A percentile compares a stretch with the other conserved stretches of the same genome.
Evolutionary conservation across 2,329 filamentous ascomycete genomes (phyloP).

Genomic region (Cucurbitaria berberidis): DNA sequence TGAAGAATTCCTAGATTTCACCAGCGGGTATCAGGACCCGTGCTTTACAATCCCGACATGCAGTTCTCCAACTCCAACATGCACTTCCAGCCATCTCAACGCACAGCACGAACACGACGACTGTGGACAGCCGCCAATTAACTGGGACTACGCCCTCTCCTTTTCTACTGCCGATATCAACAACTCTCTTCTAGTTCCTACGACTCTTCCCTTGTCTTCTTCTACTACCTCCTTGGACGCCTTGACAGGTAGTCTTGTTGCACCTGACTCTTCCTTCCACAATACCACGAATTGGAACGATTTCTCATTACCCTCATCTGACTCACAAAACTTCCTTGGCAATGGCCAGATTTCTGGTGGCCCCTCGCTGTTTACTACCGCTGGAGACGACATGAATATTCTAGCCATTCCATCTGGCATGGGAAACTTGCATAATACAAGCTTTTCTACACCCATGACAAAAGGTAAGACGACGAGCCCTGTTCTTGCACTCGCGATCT

Average conservation of each 20-base stretch:
- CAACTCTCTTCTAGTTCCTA: slow-evolving; percentile 24
- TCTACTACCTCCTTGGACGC: slow-evolving; percentile 30
- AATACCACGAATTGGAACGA: slow-evolving; percentile 32
- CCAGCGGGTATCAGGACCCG: slow-evolving; percentile 46
- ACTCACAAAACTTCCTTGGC: slow-evolving; percentile 28
- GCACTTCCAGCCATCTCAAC: slow-evolving; percentile 29
- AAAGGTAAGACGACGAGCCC: slow-evolving; percentile 26
- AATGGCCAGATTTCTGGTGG: slow-evolving; percentile 27
- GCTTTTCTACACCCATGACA: slow-evolving; percentile 29
- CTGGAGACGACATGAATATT: slow-evolving; percentile 18
- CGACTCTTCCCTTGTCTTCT: slow-evolving; percentile 28
- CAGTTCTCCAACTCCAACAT: slow-evolving; percentile 31
- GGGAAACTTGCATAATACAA: slow-evolving; percentile 20
- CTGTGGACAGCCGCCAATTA: slow-evolving; percentile 34
- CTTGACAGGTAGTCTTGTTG: slow-evolving; percentile 23
- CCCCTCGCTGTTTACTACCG: slow-evolving; percentile 13
- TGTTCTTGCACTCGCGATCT: slow-evolving; percentile 4
- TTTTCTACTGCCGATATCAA: slow-evolving; percentile 32
- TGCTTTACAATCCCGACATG: slow-evolving; percentile 41
- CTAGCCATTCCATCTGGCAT: slow-evolving; percentile 26
- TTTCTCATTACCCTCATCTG: slow-evolving; percentile 26
- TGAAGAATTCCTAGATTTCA: slow-evolving; percentile 46
- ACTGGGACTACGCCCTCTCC: slow-evolving; percentile 37
- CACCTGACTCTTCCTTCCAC: slow-evolving; percentile 26
- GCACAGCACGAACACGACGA: slow-evolving; percentile 26